A percentile compares a stretch with the other conserved stretches of the same genome.
Evolutionary conservation across 176 grass and related monocot genomes (phyloP).

Genomic region (Oryza australiensis): DNA sequence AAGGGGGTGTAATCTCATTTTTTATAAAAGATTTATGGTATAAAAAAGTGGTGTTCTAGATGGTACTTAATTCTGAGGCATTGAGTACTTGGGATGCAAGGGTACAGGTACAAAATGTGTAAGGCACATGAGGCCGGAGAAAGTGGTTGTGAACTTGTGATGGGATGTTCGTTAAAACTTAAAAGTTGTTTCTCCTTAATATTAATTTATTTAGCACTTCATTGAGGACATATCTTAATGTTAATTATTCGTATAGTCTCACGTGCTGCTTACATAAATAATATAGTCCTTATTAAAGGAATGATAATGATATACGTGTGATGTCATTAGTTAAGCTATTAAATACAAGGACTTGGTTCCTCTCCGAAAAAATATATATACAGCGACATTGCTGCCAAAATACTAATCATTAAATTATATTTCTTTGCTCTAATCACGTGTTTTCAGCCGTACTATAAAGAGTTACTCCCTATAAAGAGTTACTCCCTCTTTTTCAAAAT

Average conservation of each 20-base stretch:
- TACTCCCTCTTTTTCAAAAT: no score
- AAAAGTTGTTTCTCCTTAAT: background rate
- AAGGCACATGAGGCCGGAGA: background rate
- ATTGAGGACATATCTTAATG: background rate
- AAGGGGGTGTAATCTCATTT: background rate
- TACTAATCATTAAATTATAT: no score
- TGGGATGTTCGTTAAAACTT: background rate
- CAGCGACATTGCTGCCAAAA: no score
- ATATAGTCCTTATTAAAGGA: background rate
- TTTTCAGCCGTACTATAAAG: no score
- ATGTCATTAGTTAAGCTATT: background rate
- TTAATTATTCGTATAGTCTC: background rate
- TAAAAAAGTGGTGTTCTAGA: background rate
- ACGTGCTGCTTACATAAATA: slow-evolving; percentile 1
- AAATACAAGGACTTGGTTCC: background rate
- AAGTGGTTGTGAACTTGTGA: background rate
- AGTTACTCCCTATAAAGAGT: no score
- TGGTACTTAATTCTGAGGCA: slow-evolving; percentile 10
- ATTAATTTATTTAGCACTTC: background rate
- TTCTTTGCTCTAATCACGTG: no score
- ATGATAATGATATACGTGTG: background rate
- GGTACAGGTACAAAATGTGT: background rate
- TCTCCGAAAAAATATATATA: no score
- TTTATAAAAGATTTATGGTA: background rate
- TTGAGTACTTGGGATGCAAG: background rate